Evolutionary conservation across 2,329 filamentous ascomycete species (phyloP), one percentile per base, ranked within the genome.

Genomic region (Balansia obtecta): DNA sequence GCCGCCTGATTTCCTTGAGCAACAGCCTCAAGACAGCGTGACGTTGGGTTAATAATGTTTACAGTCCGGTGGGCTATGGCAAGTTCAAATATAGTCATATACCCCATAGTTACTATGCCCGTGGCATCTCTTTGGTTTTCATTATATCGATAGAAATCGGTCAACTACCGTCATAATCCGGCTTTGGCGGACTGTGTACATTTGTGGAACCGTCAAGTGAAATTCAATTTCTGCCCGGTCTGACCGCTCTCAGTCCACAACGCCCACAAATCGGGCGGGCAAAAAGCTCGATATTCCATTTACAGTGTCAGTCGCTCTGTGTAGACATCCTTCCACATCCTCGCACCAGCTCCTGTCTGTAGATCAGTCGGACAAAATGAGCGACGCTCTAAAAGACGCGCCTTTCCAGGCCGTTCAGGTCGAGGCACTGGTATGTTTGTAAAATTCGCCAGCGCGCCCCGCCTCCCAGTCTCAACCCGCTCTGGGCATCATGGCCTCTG

Each of bases 351-450:
- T 55, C 54, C 57, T 50, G 42, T 48, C 53, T 34, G 41, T 47
- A 44, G 34, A 51, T 33, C 20, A 48, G 18, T 42, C 60, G 58
- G 59, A 58, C 61, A 78, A 65, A 58, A 82, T 83, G 79, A 76
- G 72, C 60, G 79, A 83, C 58, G 64, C 68, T 61, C 60, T 65
- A 55, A 85, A 82, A 73, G 83, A 88, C 68, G 71, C 72, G 67
- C 80, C 86, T 68, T 78, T 94, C 71, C 86, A 84, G 76, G 79
- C 88, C 70, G 88, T 96, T 63, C 88, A 95, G 76, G 85, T 97
- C 65, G 90, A 95, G 76, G 88, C 91, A 64, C 76, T 97, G 76
- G 91, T 95, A 79, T 68, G 83, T 66, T 53, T 54, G 58, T 51
- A 53, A 54, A 50, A 38, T 51, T 37, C 22, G 13, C 45, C 46